Evolutionary conservation across 2,329 filamentous ascomycete genomes (phyloP).

Genomic region (Blastomyces emzantsi): DNA sequence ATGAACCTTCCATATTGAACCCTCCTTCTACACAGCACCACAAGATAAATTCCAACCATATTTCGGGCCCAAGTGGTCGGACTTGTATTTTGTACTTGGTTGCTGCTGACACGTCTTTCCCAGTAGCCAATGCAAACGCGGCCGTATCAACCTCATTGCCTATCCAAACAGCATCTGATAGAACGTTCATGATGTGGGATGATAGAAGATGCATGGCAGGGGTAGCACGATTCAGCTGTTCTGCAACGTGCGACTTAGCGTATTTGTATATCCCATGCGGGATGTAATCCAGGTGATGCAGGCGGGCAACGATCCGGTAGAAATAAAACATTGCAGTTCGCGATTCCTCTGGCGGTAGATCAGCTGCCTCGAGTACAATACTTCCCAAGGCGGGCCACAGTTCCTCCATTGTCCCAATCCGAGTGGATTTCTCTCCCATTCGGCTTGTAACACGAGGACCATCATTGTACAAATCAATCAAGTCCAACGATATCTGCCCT

Average conservation of each 20-base stretch:
- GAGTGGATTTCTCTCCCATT: constrained; percentile 12
- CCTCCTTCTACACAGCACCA: constrained; percentile 44
- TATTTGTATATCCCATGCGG: constrained; percentile 39
- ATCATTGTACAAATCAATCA: constrained; percentile 14
- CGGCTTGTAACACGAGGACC: constrained; percentile 12
- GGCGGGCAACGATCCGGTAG: constrained; percentile 35
- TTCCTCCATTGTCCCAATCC: constrained; percentile 26
- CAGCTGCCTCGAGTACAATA: constrained; percentile 36
- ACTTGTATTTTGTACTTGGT: constrained; percentile 34
- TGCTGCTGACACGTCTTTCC: constrained; percentile 30
- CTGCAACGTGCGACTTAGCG: constrained; percentile 21
- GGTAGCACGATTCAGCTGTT: constrained; percentile 27
- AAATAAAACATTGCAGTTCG: constrained; percentile 38
- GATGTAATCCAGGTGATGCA: constrained; percentile 38
- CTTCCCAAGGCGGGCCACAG: constrained; percentile 33
- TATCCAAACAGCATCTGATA: constrained; percentile 41
- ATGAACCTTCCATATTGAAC: constrained; percentile 33
- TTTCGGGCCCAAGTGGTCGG: constrained; percentile 38
- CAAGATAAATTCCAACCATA: constrained; percentile 44
- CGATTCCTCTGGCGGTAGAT: constrained; percentile 26
- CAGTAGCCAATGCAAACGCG: constrained; percentile 28
- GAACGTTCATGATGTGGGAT: constrained; percentile 37
- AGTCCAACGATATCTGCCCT: constrained; percentile 6
- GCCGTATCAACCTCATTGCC: constrained; percentile 33
- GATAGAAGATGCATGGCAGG: constrained; percentile 38